Evolutionary conservation across 371 early-diverging fungal genomes (phyloP).

Genomic region (Mortierella sp.): DNA sequence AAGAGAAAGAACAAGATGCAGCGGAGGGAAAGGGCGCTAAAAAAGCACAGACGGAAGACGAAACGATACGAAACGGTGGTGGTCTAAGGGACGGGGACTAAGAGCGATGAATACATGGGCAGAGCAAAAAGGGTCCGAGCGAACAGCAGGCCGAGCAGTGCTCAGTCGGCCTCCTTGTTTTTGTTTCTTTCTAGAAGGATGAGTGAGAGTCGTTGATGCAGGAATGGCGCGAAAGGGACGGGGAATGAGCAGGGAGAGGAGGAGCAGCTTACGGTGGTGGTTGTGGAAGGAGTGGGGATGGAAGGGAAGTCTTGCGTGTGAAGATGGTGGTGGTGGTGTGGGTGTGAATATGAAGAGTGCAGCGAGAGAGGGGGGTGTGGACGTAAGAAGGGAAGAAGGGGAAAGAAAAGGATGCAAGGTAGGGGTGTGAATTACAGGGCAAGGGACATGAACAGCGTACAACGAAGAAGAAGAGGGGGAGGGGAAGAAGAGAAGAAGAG

Average conservation of each 20-base stretch:
- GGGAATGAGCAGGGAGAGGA: too few species aligned
- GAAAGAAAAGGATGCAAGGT: not conserved
- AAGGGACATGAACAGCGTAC: not conserved
- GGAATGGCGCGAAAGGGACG: too few species aligned
- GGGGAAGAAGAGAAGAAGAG: not conserved
- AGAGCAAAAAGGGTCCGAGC: slow-evolving; percentile 11
- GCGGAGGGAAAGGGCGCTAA: not conserved
- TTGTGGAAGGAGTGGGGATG: not conserved
- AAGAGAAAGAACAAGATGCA: slow-evolving; percentile 1
- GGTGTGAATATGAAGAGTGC: not conserved
- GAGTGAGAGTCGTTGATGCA: too few species aligned
- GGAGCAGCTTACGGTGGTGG: too few species aligned
- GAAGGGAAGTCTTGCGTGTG: not conserved
- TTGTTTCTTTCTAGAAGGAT: too few species aligned
- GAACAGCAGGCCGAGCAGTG: too few species aligned
- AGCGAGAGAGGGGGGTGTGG: not conserved
- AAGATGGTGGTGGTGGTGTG: not conserved
- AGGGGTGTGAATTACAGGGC: too few species aligned
- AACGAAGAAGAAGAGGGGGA: not conserved
- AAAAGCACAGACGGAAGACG: slow-evolving; percentile 1
- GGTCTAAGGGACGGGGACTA: not conserved
- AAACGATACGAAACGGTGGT: not conserved
- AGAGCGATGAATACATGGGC: not conserved
- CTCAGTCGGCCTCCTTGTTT: too few species aligned
- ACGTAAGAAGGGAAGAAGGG: not conserved